These are phyloP conservation scores for Debaryomyces sp. DNA, from an alignment of 1,139 yeast genomes.

Conservation along the genomic window DNA sequence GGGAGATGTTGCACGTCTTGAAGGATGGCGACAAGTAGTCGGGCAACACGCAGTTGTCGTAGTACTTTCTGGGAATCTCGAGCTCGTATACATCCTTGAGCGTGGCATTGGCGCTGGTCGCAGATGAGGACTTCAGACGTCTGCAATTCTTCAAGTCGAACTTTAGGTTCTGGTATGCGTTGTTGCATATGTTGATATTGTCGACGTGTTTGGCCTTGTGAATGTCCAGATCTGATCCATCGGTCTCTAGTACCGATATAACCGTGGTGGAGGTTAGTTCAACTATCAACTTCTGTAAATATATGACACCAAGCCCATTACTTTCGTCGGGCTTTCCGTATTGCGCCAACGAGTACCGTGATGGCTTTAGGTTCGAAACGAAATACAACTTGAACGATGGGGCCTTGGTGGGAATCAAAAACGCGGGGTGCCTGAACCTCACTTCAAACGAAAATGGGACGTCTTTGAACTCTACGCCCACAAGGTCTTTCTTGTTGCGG, in stretches of 20 bases:
- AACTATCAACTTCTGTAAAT: slow-evolving; percentile 39
- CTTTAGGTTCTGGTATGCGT: slow-evolving; percentile 36
- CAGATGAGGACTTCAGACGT: slow-evolving; percentile 28
- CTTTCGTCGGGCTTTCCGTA: slow-evolving; percentile 42
- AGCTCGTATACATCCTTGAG: slow-evolving; percentile 36
- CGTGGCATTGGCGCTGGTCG: slow-evolving; percentile 22
- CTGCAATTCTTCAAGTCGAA: slow-evolving; percentile 44
- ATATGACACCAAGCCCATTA: slow-evolving; percentile 52
- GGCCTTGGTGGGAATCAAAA: slow-evolving; percentile 42
- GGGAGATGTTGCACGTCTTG: slow-evolving; percentile 56
- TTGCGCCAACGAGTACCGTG: slow-evolving; percentile 37
- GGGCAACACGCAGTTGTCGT: slow-evolving; percentile 48
- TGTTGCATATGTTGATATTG: slow-evolving; percentile 31
- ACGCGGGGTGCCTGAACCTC: slow-evolving; percentile 50
- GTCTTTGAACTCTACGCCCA: slow-evolving; percentile 21
- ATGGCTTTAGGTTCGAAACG: slow-evolving; percentile 38
- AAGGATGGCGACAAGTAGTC: slow-evolving; percentile 56
- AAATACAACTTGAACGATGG: slow-evolving; percentile 45
- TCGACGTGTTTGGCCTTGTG: slow-evolving; percentile 36
- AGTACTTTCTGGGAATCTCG: slow-evolving; percentile 47
- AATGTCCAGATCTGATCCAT: slow-evolving; percentile 25
- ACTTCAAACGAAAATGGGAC: slow-evolving; percentile 51
- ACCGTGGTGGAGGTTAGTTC: slow-evolving; percentile 36
- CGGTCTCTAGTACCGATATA: slow-evolving; percentile 40
- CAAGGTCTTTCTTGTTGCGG: neutral